phyloP scores from a whole-genome alignment of 2,329 filamentous ascomycete genomes.

The Alternaria sp. region DNA sequence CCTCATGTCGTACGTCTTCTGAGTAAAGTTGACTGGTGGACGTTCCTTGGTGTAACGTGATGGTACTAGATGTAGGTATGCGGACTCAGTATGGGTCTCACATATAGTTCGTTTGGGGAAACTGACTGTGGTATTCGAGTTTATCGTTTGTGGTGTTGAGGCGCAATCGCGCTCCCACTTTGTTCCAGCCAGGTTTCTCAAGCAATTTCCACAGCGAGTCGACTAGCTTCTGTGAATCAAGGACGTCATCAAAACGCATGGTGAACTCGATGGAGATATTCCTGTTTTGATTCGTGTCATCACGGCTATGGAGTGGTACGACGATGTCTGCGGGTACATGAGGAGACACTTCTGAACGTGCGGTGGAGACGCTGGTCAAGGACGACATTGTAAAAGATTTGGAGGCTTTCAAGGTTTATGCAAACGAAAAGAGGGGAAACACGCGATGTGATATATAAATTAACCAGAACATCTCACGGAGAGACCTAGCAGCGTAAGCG shows the following conservation, averaged over 20 bases:
- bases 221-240: slow-evolving; percentile 55
- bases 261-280: slow-evolving; percentile 31
- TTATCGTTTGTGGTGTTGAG: slow-evolving; percentile 42
- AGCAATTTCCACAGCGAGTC: slow-evolving; percentile 51
- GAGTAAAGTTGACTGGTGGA: slow-evolving; percentile 56
- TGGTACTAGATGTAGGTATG: slow-evolving; percentile 35
- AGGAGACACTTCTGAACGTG: background rate
- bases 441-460: background rate
- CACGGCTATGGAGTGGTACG: slow-evolving; percentile 27
- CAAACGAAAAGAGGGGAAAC: background rate
- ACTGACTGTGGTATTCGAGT: slow-evolving; percentile 52
- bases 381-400: slow-evolving; percentile 12
- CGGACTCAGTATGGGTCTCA: no score
- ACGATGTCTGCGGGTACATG: slow-evolving; percentile 33
- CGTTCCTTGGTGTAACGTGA: slow-evolving; percentile 46
- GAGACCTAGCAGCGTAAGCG: background rate
- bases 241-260: slow-evolving; percentile 58
- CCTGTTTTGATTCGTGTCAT: slow-evolving; percentile 21
- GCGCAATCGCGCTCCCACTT: slow-evolving; percentile 58
- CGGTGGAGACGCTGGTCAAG: slow-evolving; percentile 13
- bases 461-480: background rate
- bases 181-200: slow-evolving; percentile 57
- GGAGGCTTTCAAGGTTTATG: background rate
- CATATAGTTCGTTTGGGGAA: no score
- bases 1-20: slow-evolving; percentile 45